Conservation (phyloP, 495 filamentous ascomycete species). For the Trichoderma erinaceum region DNA sequence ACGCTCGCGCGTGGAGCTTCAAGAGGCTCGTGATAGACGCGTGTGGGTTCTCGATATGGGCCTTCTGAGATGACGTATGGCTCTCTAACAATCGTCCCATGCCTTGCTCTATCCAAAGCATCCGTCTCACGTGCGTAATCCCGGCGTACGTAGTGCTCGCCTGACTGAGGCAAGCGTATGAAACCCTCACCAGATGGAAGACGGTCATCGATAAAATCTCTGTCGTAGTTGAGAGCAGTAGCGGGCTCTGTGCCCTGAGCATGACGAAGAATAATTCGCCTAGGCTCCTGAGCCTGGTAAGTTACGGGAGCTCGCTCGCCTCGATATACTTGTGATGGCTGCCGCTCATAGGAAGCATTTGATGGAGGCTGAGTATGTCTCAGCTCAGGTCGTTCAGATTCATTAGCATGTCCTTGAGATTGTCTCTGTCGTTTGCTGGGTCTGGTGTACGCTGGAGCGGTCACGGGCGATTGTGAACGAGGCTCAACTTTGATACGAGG, state of each 20-base stretch:
- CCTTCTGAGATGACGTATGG: slow-evolving; percentile 57
- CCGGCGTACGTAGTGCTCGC: slow-evolving; percentile 31
- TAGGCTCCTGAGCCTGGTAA: not conserved
- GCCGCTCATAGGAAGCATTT: slow-evolving; percentile 14
- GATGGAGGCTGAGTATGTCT: slow-evolving; percentile 27
- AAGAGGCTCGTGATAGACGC: slow-evolving; percentile 51
- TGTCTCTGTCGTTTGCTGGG: slow-evolving; percentile 49
- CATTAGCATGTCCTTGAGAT: slow-evolving; percentile 28
- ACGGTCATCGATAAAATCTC: slow-evolving; percentile 26
- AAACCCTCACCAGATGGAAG: slow-evolving; percentile 8
- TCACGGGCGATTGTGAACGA: slow-evolving; percentile 69
- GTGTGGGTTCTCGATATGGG: slow-evolving; percentile 38
- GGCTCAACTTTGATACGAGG: slow-evolving; percentile 84
- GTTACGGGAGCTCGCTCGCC: not conserved
- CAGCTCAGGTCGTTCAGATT: slow-evolving; percentile 35
- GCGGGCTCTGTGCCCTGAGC: not conserved
- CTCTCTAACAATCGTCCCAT: slow-evolving; percentile 38
- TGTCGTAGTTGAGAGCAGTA: slow-evolving; percentile 20
- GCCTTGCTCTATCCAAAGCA: slow-evolving; percentile 23
- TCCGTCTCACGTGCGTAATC: too few species aligned
- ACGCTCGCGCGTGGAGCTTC: slow-evolving; percentile 36
- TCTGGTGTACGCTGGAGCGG: slow-evolving; percentile 44
- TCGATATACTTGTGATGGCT: not conserved
- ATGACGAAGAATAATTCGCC: not conserved
- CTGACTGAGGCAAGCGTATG: slow-evolving; percentile 43